A percentile compares a stretch with the other conserved stretches of the same genome.
phyloP scores from a whole-genome alignment of 768 basidiomycete species.

The Cantharellus cinnabarinus region DNA sequence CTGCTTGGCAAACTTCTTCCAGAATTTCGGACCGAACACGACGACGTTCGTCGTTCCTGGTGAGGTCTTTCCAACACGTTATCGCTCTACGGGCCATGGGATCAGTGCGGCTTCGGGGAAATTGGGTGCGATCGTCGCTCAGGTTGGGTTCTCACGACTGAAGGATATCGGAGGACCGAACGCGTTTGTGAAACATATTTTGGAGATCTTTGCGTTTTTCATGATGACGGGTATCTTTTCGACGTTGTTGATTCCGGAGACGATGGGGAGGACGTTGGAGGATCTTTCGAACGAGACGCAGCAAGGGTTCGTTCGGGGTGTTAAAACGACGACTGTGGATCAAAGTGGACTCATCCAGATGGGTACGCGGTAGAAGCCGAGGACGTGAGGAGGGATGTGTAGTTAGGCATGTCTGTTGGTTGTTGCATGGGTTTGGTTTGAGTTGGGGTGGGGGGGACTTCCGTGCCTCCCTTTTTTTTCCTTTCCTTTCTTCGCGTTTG shows the following conservation, averaged over 20 bases:
- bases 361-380: too few species aligned
- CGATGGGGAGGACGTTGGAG: conserved; percentile 24
- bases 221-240: conserved; percentile 75
- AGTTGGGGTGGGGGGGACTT: too few species aligned
- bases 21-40: conserved; percentile 12
- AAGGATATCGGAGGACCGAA: conserved; percentile 41
- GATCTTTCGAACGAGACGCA: conserved; percentile 14
- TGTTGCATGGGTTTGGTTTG: too few species aligned
- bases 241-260: conserved; percentile 62
- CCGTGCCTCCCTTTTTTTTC: too few species aligned
- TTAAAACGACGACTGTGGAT: too few species aligned
- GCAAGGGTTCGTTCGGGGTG: conserved; percentile 8
- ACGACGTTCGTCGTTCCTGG: conserved; percentile 12
- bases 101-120: conserved; percentile 11
- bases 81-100: conserved; percentile 11
- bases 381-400: too few species aligned
- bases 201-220: conserved; percentile 69
- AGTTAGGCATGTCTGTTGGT: too few species aligned
- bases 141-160: conserved; percentile 18
- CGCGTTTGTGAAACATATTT: conserved; percentile 35
- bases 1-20: conserved; percentile 15
- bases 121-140: conserved; percentile 12
- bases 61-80: conserved; percentile 14
- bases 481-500: too few species aligned
- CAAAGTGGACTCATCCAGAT: too few species aligned